These are phyloP conservation scores for Lichtheimia ramosa DNA, from an alignment of 371 early-diverging fungal species.

Conservation along the genomic window DNA sequence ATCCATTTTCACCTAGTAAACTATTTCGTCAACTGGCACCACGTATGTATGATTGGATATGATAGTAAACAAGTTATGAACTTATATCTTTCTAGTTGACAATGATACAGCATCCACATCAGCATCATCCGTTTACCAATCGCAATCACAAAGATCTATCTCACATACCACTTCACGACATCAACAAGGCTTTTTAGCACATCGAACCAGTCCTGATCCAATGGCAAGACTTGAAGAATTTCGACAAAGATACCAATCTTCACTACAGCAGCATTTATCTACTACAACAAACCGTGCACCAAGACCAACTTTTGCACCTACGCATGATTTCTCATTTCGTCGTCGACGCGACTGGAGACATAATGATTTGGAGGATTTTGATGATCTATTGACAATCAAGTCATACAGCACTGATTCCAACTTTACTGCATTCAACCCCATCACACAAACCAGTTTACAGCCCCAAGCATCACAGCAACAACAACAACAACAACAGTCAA, in stretches of 20 bases:
- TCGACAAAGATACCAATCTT: neutral
- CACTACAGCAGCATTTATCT: too few relatives aligned
- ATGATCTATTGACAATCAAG: slow-evolving; percentile 5
- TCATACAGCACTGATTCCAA: slow-evolving; percentile 14
- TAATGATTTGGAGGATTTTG: neutral
- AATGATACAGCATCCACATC: too few relatives aligned
- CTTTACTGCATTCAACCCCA: slow-evolving; percentile 3
- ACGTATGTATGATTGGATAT: neutral
- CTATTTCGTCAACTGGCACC: neutral
- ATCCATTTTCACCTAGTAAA: neutral
- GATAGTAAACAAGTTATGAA: too few relatives aligned
- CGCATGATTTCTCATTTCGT: slow-evolving; percentile 6
- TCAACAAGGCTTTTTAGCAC: neutral
- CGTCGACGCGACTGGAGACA: slow-evolving; percentile 12
- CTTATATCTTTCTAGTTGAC: too few relatives aligned
- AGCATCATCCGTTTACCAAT: too few relatives aligned
- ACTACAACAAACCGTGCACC: neutral
- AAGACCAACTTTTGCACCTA: neutral
- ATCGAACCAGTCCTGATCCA: neutral
- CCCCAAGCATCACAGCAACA: neutral
- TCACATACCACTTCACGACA: too few relatives aligned
- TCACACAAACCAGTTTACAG: neutral
- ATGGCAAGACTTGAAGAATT: neutral
- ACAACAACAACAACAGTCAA: neutral
- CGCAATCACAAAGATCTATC: too few relatives aligned